Conservation (phyloP, 768 basidiomycete species). For the Mycena belliarum region DNA sequence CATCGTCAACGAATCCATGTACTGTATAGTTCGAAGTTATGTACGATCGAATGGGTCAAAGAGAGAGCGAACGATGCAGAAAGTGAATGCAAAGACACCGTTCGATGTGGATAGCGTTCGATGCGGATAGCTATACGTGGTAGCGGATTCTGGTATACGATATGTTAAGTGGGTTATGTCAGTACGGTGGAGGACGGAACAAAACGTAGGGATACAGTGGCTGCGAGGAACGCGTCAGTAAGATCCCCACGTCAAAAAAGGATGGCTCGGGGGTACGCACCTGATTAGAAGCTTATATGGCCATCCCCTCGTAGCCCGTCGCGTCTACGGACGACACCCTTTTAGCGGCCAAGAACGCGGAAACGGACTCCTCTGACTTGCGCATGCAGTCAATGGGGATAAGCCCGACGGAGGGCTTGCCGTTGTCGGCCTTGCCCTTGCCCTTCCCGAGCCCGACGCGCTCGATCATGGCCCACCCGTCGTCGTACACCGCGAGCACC, state of each 20-base stretch:
- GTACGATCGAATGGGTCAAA: background rate
- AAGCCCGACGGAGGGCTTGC: slow-evolving; percentile 39
- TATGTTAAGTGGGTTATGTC: background rate
- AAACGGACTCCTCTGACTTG: slow-evolving; percentile 44
- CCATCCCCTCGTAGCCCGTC: slow-evolving; percentile 17
- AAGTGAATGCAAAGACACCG: background rate
- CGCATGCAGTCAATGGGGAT: slow-evolving; percentile 75
- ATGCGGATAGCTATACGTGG: background rate
- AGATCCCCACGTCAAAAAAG: background rate
- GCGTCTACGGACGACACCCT: slow-evolving; percentile 39
- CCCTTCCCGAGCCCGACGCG: slow-evolving; percentile 34
- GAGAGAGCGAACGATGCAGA: background rate
- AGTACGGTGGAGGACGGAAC: background rate
- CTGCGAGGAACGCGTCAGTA: background rate
- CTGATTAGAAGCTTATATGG: background rate
- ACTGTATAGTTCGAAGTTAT: no score
- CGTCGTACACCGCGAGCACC: slow-evolving; percentile 59
- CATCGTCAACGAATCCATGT: no score
- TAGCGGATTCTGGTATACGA: background rate
- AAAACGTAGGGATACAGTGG: background rate
- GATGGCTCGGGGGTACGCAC: background rate
- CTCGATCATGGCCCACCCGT: slow-evolving; percentile 72
- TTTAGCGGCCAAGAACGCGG: slow-evolving; percentile 51
- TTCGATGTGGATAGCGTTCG: no score
- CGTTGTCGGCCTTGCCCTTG: slow-evolving; percentile 25